Percentiles rank a stretch among this genome's conserved stretches.
Evolutionary conservation across 192 early-diverging fungal species (phyloP).

Genomic region (Allomyces arbusculus): DNA sequence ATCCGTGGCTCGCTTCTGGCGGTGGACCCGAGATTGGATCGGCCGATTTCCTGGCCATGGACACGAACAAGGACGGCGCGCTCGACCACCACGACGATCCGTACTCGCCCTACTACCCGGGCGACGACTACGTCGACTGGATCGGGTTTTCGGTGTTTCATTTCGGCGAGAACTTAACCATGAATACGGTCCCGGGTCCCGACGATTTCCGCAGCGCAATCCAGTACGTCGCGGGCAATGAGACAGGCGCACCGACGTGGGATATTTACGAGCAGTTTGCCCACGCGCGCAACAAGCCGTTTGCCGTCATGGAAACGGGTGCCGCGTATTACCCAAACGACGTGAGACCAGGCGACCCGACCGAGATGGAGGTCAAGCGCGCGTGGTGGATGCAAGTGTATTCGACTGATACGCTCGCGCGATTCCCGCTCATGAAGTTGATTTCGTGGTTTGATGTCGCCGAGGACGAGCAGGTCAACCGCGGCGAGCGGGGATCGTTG

Average conservation of each 20-base stretch:
- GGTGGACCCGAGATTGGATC: background rate
- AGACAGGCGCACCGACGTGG: background rate
- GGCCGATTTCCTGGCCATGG: slow-evolving; percentile 9
- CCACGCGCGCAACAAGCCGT: slow-evolving; percentile 1
- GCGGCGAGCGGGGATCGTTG: background rate
- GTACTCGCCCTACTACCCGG: slow-evolving; percentile 27
- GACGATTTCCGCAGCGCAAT: background rate
- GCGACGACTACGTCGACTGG: slow-evolving; percentile 18
- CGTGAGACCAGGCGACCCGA: background rate
- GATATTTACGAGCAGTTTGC: background rate
- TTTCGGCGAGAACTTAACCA: background rate
- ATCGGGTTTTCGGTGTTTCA: slow-evolving; percentile 16
- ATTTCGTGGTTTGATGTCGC: background rate
- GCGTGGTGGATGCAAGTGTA: background rate
- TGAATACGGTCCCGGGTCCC: background rate
- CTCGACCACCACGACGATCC: slow-evolving; percentile 17
- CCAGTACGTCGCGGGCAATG: background rate
- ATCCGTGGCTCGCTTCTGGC: too few species aligned
- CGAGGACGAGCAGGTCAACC: background rate
- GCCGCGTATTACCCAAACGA: background rate
- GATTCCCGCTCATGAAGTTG: background rate
- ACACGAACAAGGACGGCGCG: slow-evolving; percentile 26
- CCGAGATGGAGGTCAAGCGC: background rate
- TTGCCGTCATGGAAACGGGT: slow-evolving; percentile 2
- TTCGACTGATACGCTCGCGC: background rate